These are phyloP conservation scores for Sporothrix brasiliensis DNA, from an alignment of 2,329 filamentous ascomycete genomes.

Conservation along the genomic window DNA sequence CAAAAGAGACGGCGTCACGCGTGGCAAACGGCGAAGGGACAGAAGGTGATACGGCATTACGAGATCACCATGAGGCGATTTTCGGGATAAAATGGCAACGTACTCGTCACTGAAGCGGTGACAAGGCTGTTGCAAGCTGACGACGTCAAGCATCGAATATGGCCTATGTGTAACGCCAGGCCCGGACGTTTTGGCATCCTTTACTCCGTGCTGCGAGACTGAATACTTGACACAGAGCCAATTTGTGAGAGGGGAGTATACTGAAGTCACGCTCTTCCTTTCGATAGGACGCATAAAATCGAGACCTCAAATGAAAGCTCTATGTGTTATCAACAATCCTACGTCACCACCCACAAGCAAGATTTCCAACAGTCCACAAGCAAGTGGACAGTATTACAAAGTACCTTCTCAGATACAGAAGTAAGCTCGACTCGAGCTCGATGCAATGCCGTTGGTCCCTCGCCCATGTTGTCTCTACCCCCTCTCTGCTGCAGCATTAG, in stretches of 20 bases:
- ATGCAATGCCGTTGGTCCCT: too few species aligned
- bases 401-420: too few species aligned
- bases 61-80: background rate
- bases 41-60: background rate
- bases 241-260: too few species aligned
- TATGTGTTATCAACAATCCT: too few species aligned
- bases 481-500: conserved; percentile 1
- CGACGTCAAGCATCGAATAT: conserved; percentile 10
- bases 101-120: background rate
- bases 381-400: too few species aligned
- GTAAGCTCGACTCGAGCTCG: background rate
- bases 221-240: too few species aligned
- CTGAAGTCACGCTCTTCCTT: too few species aligned
- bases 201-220: background rate
- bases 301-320: too few species aligned
- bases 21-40: background rate
- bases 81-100: background rate
- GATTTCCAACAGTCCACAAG: background rate
- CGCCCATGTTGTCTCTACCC: background rate
- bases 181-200: background rate
- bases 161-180: background rate
- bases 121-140: conserved; percentile 9
- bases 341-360: too few species aligned
- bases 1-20: background rate
- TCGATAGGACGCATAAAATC: too few species aligned